Conservation (phyloP, 2,329 filamentous ascomycete genomes). For the Rhynchosporium graminicola region DNA sequence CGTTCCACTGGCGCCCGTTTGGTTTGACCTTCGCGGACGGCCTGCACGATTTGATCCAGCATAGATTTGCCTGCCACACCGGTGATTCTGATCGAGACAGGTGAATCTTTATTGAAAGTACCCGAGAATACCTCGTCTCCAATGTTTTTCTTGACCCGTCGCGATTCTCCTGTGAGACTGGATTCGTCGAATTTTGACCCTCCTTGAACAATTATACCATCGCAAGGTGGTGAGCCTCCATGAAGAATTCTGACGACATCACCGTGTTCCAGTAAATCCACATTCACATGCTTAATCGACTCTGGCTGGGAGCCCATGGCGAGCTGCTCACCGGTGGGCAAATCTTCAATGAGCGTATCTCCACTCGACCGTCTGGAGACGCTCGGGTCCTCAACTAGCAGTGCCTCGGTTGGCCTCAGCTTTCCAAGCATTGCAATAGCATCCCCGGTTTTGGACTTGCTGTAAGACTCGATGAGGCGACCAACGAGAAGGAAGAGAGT, state of each 20-base stretch:
- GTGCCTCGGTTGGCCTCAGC: conserved; percentile 74
- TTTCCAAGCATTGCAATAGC: conserved; percentile 79
- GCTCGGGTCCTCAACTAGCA: conserved; percentile 56
- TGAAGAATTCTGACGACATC: conserved; percentile 75
- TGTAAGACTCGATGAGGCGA: conserved; percentile 82
- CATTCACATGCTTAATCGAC: conserved; percentile 35
- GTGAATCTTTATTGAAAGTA: conserved; percentile 69
- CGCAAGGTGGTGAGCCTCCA: conserved; percentile 81
- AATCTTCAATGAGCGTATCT: conserved; percentile 13
- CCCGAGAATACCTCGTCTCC: conserved; percentile 71
- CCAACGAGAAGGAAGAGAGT: conserved; percentile 81
- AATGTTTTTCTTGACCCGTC: conserved; percentile 60
- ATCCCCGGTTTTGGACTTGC: conserved; percentile 86
- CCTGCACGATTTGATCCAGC: conserved; percentile 77
- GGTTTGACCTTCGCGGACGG: conserved; percentile 76
- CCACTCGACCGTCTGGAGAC: conserved; percentile 10
- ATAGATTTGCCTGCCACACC: conserved; percentile 69
- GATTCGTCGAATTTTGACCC: conserved; percentile 81
- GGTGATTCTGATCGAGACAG: conserved; percentile 64
- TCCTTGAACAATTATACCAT: conserved; percentile 67
- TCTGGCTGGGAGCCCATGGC: conserved; percentile 13
- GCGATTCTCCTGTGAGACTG: conserved; percentile 80
- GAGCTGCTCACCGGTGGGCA: conserved; percentile 12
- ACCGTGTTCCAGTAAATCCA: conserved; percentile 68
- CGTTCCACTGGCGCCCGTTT: conserved; percentile 75